Conservation (phyloP, 73 alveolate genomes). For the Uronychia setigera region DNA sequence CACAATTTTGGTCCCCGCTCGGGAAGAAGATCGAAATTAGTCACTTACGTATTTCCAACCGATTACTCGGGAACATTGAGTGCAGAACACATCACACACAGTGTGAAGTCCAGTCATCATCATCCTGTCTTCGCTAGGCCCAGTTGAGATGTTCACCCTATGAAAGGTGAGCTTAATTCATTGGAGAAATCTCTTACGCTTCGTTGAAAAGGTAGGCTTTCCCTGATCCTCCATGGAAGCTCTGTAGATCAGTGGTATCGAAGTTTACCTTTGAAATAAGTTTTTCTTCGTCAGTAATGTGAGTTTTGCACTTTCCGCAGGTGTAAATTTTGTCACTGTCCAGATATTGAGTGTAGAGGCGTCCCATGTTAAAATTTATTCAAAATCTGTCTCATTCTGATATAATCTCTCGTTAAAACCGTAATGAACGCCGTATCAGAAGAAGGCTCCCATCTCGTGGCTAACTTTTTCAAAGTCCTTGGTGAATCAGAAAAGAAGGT, state of each 20-base stretch:
- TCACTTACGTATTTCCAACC: slow-evolving; percentile 88
- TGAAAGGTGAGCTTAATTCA: no score
- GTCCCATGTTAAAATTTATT: slow-evolving; percentile 70
- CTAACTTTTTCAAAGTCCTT: no score
- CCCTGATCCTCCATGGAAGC: slow-evolving; percentile 65
- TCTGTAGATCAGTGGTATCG: background rate
- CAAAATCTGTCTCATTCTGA: background rate
- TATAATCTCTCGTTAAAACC: background rate
- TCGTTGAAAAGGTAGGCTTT: slow-evolving; percentile 69
- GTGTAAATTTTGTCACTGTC: slow-evolving; percentile 63
- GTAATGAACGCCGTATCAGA: no score
- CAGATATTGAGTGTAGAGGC: slow-evolving; percentile 61
- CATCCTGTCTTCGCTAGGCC: slow-evolving; percentile 71
- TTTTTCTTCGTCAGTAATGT: slow-evolving; percentile 65
- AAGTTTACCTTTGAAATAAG: slow-evolving; percentile 24
- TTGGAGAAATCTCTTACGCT: slow-evolving; percentile 31
- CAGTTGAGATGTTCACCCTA: slow-evolving; percentile 64
- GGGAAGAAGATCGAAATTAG: background rate
- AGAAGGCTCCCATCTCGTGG: no score
- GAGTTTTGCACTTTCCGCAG: slow-evolving; percentile 81
- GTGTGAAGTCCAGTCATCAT: slow-evolving; percentile 87
- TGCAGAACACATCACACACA: slow-evolving; percentile 82
- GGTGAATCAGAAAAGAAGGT: no score
- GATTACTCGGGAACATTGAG: slow-evolving; percentile 60
- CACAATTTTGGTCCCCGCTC: no score